Conservation (phyloP, 371 early-diverging fungal genomes). For the Syncephalis fuscata region DNA sequence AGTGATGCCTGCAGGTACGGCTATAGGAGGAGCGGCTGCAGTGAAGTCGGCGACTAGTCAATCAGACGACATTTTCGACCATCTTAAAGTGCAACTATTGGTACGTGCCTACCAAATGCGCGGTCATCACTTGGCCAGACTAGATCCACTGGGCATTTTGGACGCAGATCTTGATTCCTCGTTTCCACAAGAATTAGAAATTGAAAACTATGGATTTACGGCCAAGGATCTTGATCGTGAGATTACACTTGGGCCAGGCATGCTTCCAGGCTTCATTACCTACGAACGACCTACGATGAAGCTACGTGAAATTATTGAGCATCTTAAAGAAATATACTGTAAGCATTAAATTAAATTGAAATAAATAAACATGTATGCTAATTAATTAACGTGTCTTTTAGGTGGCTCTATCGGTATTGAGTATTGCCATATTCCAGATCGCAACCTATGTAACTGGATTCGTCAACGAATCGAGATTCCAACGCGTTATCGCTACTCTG, state of each 20-base stretch:
- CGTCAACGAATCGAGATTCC: constrained; percentile 82
- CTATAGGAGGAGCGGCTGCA: constrained; percentile 4
- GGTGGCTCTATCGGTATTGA: constrained; percentile 87
- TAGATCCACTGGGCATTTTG: constrained; percentile 85
- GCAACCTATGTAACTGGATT: constrained; percentile 93
- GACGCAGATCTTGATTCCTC: constrained; percentile 32
- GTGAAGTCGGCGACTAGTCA: constrained; percentile 11
- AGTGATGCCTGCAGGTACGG: constrained; percentile 1
- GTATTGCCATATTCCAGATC: constrained; percentile 94
- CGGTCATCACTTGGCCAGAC: constrained; percentile 86
- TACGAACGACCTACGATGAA: constrained; percentile 45
- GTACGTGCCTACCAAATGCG: constrained; percentile 94
- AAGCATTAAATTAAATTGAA: constrained; percentile 13
- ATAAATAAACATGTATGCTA: neutral
- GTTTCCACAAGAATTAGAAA: constrained; percentile 70
- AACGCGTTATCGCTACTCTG: constrained; percentile 61
- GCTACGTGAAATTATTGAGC: constrained; percentile 74
- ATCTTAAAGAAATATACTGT: constrained; percentile 77
- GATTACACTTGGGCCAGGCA: constrained; percentile 87
- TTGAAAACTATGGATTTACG: constrained; percentile 81
- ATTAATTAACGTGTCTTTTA: too few relatives aligned
- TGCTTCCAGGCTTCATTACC: constrained; percentile 72
- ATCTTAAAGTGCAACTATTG: constrained; percentile 94
- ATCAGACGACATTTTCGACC: constrained; percentile 70
- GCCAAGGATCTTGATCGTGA: constrained; percentile 80